Evolutionary conservation across 371 early-diverging fungal genomes (phyloP).

Genomic region (Parasitella parasitica): DNA sequence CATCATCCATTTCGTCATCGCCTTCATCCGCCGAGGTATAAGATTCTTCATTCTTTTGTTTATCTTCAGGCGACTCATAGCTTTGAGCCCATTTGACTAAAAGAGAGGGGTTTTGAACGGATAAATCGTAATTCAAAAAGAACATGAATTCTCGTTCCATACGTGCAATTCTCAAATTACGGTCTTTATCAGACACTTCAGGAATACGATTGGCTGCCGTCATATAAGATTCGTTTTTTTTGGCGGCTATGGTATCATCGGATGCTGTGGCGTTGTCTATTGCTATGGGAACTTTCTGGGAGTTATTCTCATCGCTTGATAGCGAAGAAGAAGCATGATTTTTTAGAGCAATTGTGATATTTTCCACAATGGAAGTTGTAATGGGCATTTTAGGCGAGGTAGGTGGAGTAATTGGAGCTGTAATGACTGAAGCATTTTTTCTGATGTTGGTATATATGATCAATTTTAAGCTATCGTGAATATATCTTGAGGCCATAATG

Average conservation of each 20-base stretch:
- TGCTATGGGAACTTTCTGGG: background rate
- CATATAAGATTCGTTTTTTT: background rate
- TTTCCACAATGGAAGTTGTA: background rate
- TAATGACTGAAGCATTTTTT: background rate
- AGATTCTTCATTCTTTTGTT: background rate
- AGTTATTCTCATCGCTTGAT: background rate
- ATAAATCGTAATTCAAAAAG: constrained; percentile 52
- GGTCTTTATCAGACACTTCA: constrained; percentile 2
- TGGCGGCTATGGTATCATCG: background rate
- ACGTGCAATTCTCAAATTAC: constrained; percentile 26
- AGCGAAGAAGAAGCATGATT: background rate
- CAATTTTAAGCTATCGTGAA: constrained; percentile 41
- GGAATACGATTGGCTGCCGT: background rate
- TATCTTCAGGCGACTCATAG: constrained; percentile 1
- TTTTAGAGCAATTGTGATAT: background rate
- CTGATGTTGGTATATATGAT: constrained; percentile 29
- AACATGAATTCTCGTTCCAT: constrained; percentile 64
- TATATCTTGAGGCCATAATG: constrained; percentile 59
- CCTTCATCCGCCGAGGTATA: constrained; percentile 43
- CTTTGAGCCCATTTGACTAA: constrained; percentile 37
- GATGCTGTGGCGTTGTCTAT: constrained; percentile 12
- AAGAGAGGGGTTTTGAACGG: constrained; percentile 29
- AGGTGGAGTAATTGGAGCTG: constrained; percentile 21
- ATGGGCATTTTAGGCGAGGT: constrained; percentile 25
- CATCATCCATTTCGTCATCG: constrained; percentile 40